Conservation (phyloP, 768 basidiomycete species). For the Mycena rosella region DNA sequence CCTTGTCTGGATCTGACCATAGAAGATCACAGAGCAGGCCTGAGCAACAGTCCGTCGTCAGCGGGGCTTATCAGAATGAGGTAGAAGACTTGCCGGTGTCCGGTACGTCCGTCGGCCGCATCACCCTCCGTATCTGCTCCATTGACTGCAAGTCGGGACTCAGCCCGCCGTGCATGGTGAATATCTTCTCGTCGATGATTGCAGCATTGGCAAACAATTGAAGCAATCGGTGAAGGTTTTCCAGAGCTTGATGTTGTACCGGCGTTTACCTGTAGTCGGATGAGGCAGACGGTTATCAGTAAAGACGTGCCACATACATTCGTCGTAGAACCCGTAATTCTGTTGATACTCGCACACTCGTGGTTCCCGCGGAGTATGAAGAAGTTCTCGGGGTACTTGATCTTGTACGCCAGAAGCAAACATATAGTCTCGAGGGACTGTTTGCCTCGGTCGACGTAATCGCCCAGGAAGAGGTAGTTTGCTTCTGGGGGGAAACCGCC, state of each 20-base stretch:
- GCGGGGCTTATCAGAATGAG: slow-evolving; percentile 5
- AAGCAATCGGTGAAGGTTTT: slow-evolving; percentile 99
- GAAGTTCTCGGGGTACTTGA: slow-evolving; percentile 99
- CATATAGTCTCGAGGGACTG: slow-evolving; percentile 99
- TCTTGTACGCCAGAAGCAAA: slow-evolving; percentile 98
- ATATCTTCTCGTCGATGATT: slow-evolving; percentile 99
- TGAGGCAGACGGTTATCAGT: slow-evolving; percentile 12
- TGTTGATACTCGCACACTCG: slow-evolving; percentile 99
- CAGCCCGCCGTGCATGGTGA: slow-evolving; percentile 99
- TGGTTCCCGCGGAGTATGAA: slow-evolving; percentile 99
- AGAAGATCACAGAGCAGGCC: slow-evolving; percentile 95
- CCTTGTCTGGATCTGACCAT: slow-evolving; percentile 99
- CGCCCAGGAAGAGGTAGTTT: slow-evolving; percentile 99
- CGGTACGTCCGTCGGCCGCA: slow-evolving; percentile 99
- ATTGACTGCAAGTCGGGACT: slow-evolving; percentile 98
- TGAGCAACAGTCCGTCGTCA: slow-evolving; percentile 43
- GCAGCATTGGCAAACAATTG: slow-evolving; percentile 99
- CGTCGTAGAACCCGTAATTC: slow-evolving; percentile 99
- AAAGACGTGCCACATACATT: slow-evolving; percentile 75
- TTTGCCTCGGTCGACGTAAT: slow-evolving; percentile 99
- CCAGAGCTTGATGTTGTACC: slow-evolving; percentile 99
- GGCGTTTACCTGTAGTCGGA: slow-evolving; percentile 86
- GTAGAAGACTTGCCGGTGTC: slow-evolving; percentile 82
- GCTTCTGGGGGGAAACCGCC: slow-evolving; percentile 99
- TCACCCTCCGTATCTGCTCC: slow-evolving; percentile 99